Conservation (phyloP, 495 filamentous ascomycete genomes). For the Neurospora sp. region DNA sequence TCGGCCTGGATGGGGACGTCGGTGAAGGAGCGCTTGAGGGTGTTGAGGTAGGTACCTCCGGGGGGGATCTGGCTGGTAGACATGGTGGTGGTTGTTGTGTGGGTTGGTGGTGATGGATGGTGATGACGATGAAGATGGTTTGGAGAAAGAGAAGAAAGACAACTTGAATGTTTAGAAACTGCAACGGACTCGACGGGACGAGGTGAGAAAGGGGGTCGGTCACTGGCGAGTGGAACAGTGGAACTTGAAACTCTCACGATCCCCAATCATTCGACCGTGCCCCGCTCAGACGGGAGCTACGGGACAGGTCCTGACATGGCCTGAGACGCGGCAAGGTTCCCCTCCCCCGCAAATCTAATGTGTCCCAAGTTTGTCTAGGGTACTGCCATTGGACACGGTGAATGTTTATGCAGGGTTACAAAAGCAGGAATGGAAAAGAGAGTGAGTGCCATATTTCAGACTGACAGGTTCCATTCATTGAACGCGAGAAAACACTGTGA, state of each 20-base stretch:
- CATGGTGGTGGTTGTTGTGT: conserved; percentile 19
- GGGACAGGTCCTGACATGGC: neutral
- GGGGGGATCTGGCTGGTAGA: conserved; percentile 37
- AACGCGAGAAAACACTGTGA: neutral
- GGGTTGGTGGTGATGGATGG: neutral
- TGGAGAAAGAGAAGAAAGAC: neutral
- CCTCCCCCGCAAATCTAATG: neutral
- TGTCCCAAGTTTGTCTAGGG: neutral
- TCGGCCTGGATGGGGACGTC: conserved; percentile 64
- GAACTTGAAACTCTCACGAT: neutral
- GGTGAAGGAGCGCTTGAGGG: conserved; percentile 68
- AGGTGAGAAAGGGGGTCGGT: neutral
- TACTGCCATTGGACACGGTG: neutral
- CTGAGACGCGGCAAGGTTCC: neutral
- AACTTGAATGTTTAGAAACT: conserved; percentile 4
- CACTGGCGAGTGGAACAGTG: neutral
- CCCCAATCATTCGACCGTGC: conserved; percentile 1
- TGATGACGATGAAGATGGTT: neutral
- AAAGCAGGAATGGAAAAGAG: neutral
- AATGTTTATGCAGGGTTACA: neutral
- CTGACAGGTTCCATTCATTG: neutral
- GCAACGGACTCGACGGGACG: neutral
- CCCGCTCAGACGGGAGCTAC: neutral
- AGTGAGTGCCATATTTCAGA: neutral
- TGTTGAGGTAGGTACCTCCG: conserved; percentile 74